Percentiles rank a stretch among this genome's conserved stretches.
These are phyloP conservation scores for Cyclanthera cordifolia DNA, from an alignment of 306 rosid genomes.

Conservation along the genomic window DNA sequence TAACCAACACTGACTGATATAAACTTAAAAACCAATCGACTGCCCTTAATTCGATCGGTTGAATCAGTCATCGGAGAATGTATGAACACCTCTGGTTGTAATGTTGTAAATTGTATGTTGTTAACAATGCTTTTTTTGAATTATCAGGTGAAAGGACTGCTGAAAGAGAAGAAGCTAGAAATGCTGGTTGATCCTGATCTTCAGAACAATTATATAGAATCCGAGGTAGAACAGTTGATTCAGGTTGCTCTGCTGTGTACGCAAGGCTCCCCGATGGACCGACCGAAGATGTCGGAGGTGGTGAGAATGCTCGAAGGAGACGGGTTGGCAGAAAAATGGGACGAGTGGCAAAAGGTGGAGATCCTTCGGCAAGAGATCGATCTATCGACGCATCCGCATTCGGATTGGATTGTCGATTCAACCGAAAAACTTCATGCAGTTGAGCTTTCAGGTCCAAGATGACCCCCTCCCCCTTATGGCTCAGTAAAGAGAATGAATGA, in stretches of 20 bases:
- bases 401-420: slow-evolving; percentile 91
- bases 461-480: slow-evolving; percentile 38
- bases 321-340: slow-evolving; percentile 98
- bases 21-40: too few relatives aligned
- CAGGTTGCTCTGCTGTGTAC: slow-evolving; percentile 97
- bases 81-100: too few relatives aligned
- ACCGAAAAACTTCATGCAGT: slow-evolving; percentile 94
- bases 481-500: slow-evolving; percentile 25
- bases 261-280: slow-evolving; percentile 89
- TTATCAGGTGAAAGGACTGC: slow-evolving; percentile 72
- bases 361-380: slow-evolving; percentile 89
- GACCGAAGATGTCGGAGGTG: slow-evolving; percentile 97
- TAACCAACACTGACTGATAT: too few relatives aligned
- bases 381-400: slow-evolving; percentile 72
- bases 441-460: slow-evolving; percentile 97
- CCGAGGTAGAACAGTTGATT: slow-evolving; percentile 92
- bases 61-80: too few relatives aligned
- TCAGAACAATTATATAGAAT: slow-evolving; percentile 61
- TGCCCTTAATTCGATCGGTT: too few relatives aligned
- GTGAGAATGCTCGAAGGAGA: slow-evolving; percentile 98
- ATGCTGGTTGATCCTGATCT: slow-evolving; percentile 98
- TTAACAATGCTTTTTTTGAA: slow-evolving; percentile 16
- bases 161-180: slow-evolving; percentile 81
- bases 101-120: too few relatives aligned
- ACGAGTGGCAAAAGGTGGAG: slow-evolving; percentile 95